Conservation (phyloP, 2,329 filamentous ascomycete species). For the Peltaster fructicola region DNA sequence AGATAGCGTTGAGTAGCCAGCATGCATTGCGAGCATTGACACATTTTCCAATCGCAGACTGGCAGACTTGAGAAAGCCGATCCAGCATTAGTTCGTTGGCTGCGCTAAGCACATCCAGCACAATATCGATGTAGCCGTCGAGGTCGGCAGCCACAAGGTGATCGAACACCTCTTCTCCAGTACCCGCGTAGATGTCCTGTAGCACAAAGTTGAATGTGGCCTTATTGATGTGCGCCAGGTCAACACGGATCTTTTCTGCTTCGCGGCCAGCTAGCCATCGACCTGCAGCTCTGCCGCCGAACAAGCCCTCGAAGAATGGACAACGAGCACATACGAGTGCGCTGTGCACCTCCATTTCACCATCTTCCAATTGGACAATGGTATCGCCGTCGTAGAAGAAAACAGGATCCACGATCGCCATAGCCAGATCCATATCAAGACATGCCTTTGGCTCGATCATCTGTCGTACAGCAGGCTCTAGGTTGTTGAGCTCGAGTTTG, state of each 20-base stretch:
- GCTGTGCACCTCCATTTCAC: slow-evolving; percentile 54
- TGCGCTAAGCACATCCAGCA: slow-evolving; percentile 76
- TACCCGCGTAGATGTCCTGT: slow-evolving; percentile 67
- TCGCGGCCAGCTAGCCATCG: slow-evolving; percentile 47
- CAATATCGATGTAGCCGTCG: slow-evolving; percentile 73
- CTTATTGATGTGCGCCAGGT: slow-evolving; percentile 63
- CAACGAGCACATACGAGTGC: slow-evolving; percentile 65
- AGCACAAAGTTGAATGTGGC: slow-evolving; percentile 64
- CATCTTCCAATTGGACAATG: slow-evolving; percentile 59
- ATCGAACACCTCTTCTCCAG: slow-evolving; percentile 66
- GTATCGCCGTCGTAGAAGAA: slow-evolving; percentile 73
- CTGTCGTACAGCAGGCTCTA: slow-evolving; percentile 62
- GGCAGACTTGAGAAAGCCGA: slow-evolving; percentile 74
- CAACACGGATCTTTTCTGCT: slow-evolving; percentile 48
- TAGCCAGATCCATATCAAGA: slow-evolving; percentile 51
- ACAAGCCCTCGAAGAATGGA: slow-evolving; percentile 82
- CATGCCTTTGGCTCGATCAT: slow-evolving; percentile 49
- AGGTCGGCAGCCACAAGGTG: slow-evolving; percentile 51
- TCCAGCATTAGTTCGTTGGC: slow-evolving; percentile 95
- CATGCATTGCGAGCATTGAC: slow-evolving; percentile 76
- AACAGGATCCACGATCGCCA: slow-evolving; percentile 46
- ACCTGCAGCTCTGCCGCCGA: slow-evolving; percentile 71
- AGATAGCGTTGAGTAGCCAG: slow-evolving; percentile 67
- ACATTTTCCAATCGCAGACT: slow-evolving; percentile 65
- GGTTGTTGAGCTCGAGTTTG: slow-evolving; percentile 47